phyloP scores from a whole-genome alignment of 495 filamentous ascomycete species.

The Aspergillus nidulans region DNA sequence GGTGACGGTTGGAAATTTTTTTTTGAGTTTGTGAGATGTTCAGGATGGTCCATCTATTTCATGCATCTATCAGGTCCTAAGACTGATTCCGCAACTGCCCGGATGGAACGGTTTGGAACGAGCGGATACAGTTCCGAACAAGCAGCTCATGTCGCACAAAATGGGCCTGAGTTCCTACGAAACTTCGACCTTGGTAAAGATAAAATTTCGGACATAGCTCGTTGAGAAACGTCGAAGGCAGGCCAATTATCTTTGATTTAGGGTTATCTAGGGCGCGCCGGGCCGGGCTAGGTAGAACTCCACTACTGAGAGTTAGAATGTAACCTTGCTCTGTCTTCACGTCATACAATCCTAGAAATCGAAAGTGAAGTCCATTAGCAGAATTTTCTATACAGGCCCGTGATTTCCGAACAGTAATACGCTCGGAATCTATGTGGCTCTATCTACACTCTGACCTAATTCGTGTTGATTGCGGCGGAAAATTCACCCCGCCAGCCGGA shows the following conservation, averaged over 20 bases:
- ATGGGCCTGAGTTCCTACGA: no score
- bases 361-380: no score
- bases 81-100: no score
- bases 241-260: neutral
- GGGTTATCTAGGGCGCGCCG: neutral
- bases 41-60: no score
- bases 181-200: no score
- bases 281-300: neutral
- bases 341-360: neutral
- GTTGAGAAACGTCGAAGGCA: neutral
- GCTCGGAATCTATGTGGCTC: neutral
- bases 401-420: neutral
- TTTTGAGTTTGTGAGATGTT: no score
- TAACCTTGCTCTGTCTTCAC: conserved; percentile 1
- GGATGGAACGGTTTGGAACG: no score
- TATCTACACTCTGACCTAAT: no score
- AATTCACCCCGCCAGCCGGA: conserved; percentile 1
- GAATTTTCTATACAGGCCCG: neutral
- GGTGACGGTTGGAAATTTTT: conserved; percentile 2
- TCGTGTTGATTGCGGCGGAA: neutral
- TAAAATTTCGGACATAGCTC: no score
- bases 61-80: no score
- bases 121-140: no score
- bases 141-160: no score
- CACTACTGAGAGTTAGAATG: neutral